Conservation (phyloP, 768 basidiomycete genomes). For the Lactarius quietus region DNA sequence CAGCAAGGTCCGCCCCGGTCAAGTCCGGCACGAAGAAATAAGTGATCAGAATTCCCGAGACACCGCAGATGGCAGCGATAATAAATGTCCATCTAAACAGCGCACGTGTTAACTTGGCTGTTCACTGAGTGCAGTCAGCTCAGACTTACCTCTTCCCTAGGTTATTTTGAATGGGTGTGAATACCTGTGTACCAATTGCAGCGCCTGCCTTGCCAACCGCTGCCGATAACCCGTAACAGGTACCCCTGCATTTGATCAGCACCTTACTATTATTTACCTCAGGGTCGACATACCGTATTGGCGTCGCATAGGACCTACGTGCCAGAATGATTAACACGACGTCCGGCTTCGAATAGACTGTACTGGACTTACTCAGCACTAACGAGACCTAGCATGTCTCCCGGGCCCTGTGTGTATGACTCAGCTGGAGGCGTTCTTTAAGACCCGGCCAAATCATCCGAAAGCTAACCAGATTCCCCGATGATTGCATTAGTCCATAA, state of each 20-base stretch:
- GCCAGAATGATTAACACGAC: not conserved
- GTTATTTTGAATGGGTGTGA: conserved; percentile 63
- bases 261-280: not conserved
- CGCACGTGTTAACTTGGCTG: not conserved
- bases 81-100: conserved; percentile 59
- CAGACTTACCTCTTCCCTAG: conserved; percentile 56
- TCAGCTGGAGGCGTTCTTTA: not conserved
- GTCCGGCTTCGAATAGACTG: not conserved
- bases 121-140: not conserved
- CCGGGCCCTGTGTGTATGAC: conserved; percentile 49
- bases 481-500: conserved; percentile 70
- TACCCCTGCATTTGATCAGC: conserved; percentile 42
- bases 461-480: conserved; percentile 55
- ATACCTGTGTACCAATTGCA: conserved; percentile 66
- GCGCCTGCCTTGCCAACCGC: conserved; percentile 70
- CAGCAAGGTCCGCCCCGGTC: conserved; percentile 62
- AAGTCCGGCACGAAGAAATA: conserved; percentile 67
- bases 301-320: conserved; percentile 56
- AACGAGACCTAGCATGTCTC: conserved; percentile 65
- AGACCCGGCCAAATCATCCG: not conserved
- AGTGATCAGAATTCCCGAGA: conserved; percentile 58
- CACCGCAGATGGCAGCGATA: conserved; percentile 64
- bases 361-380: conserved; percentile 54
- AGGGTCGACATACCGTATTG: conserved; percentile 47
- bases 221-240: conserved; percentile 66